Evolutionary conservation across 306 rosid genomes (phyloP).

Genomic region (Purshia tridentata): DNA sequence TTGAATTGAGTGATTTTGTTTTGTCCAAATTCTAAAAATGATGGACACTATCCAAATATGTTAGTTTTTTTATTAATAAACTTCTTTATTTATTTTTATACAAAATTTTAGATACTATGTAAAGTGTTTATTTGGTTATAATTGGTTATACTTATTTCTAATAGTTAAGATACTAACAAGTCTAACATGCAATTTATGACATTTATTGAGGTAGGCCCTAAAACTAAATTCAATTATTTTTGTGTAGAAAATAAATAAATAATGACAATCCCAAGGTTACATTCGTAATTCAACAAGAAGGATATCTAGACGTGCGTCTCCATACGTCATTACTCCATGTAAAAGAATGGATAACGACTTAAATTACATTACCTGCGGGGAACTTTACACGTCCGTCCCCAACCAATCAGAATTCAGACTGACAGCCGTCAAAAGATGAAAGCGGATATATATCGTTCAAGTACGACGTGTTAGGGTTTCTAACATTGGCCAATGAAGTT

Average conservation of each 20-base stretch:
- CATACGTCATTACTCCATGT: conserved; percentile 1
- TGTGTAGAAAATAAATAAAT: too few species aligned
- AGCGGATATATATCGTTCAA: background rate
- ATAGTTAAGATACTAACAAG: too few species aligned
- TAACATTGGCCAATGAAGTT: background rate
- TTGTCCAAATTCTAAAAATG: background rate
- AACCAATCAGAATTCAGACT: background rate
- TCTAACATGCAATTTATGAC: too few species aligned
- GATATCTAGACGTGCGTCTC: background rate
- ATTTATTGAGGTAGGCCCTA: too few species aligned
- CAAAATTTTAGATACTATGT: too few species aligned
- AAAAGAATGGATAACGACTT: conserved; percentile 11
- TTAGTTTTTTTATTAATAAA: too few species aligned
- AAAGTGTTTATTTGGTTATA: too few species aligned
- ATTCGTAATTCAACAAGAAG: background rate
- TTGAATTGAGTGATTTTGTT: background rate
- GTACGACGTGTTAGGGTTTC: background rate
- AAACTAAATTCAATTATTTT: too few species aligned
- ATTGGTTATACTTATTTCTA: too few species aligned
- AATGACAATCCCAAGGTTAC: background rate
- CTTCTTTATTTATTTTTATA: too few species aligned
- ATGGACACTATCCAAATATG: background rate
- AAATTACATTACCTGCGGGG: conserved; percentile 15
- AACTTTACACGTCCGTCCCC: background rate
- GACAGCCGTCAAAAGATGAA: conserved; percentile 17